Conservation (phyloP, 2,329 filamentous ascomycete species). For the Myriosclerotinia scirpicola region DNA sequence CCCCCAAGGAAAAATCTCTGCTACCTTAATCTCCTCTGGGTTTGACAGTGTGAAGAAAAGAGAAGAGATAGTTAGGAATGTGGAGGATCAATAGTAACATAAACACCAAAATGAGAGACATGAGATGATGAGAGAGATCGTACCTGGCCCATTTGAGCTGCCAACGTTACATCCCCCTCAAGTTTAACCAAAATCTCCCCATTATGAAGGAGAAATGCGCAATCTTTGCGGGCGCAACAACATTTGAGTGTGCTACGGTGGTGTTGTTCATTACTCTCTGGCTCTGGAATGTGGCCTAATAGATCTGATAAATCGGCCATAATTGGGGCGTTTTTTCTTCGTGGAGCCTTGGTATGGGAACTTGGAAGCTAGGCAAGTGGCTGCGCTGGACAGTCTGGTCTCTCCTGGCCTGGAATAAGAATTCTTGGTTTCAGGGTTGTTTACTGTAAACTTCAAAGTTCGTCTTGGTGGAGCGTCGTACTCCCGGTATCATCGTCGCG, state of each 20-base stretch:
- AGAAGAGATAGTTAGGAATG: conserved; percentile 12
- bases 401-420: too few species aligned
- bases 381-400: conserved; percentile 4
- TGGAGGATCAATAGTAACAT: conserved; percentile 24
- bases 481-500: conserved; percentile 2
- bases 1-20: conserved; percentile 10
- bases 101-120: conserved; percentile 32
- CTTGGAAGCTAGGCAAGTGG: conserved; percentile 15
- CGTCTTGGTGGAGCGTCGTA: conserved; percentile 12
- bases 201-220: conserved; percentile 79
- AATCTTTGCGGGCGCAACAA: conserved; percentile 83
- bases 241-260: conserved; percentile 50
- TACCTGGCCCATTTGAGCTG: conserved; percentile 91
- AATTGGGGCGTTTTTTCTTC: conserved; percentile 5
- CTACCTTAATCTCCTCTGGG: conserved; percentile 18
- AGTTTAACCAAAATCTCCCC: conserved; percentile 73
- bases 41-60: background rate
- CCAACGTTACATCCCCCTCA: conserved; percentile 83
- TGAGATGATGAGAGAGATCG: conserved; percentile 44
- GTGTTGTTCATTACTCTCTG: conserved; percentile 12
- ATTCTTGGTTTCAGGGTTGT: conserved; percentile 8
- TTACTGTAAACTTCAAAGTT: background rate
- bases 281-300: conserved; percentile 34
- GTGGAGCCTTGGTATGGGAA: background rate
- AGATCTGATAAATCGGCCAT: conserved; percentile 18